These are phyloP conservation scores for Cochlearia excelsa DNA, from an alignment of 345 rosid species.

Conservation along the genomic window DNA sequence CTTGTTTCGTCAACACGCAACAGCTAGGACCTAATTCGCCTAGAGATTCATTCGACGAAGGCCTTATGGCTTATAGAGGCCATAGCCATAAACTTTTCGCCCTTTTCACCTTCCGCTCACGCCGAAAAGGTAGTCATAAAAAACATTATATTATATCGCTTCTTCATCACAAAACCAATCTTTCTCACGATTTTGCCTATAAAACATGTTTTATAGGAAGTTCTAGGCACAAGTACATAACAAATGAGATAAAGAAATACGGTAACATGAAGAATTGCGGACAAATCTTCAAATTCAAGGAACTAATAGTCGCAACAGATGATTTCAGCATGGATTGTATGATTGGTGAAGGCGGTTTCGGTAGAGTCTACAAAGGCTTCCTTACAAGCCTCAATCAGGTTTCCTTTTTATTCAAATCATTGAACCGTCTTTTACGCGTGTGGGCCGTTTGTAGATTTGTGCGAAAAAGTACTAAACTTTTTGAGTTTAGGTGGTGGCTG, in stretches of 20 bases:
- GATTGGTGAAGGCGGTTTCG: slow-evolving; percentile 71
- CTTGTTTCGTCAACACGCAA: slow-evolving; percentile 30
- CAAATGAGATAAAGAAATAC: slow-evolving; percentile 46
- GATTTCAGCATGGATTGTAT: slow-evolving; percentile 46
- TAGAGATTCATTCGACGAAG: slow-evolving; percentile 38
- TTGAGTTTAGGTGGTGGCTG: slow-evolving; percentile 52
- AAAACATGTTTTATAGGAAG: slow-evolving; percentile 33
- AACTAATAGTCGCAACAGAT: slow-evolving; percentile 50
- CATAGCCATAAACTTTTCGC: slow-evolving; percentile 29
- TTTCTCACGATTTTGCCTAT: slow-evolving; percentile 10
- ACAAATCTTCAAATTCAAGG: slow-evolving; percentile 42
- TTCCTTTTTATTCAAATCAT: slow-evolving; percentile 4
- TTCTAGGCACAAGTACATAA: slow-evolving; percentile 41
- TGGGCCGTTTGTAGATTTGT: not conserved
- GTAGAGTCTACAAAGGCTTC: slow-evolving; percentile 57
- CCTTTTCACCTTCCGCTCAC: slow-evolving; percentile 32
- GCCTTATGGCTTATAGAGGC: slow-evolving; percentile 36
- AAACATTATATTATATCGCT: not conserved
- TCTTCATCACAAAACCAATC: slow-evolving; percentile 12
- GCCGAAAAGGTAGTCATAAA: slow-evolving; percentile 29
- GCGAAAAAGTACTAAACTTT: not conserved
- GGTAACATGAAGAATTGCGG: slow-evolving; percentile 42
- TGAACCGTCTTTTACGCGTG: not conserved
- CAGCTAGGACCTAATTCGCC: slow-evolving; percentile 25
- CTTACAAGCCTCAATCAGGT: slow-evolving; percentile 42